Base-by-base conservation (phyloP, 805 yeast genomes). In the Hermanozyma aechmeae region DNA sequence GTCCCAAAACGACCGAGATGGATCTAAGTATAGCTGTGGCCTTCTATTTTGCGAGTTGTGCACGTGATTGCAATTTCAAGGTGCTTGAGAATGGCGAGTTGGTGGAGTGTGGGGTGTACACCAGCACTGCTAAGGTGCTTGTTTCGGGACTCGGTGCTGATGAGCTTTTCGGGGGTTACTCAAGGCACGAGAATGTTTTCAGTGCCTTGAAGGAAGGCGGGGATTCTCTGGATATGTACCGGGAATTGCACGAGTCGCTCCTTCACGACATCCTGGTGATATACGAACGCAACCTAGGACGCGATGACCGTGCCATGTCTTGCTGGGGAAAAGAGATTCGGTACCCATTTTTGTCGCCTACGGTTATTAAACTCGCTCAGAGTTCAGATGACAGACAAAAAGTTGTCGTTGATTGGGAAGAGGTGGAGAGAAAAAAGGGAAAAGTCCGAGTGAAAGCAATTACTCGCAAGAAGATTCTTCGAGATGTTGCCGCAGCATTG, bases 71-170 rank as follows among this genome's bases (percentile, higher is more conserved):
- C 20, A 17, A 17, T 10, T 7, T 10, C 20, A 17, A 7, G 9
- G 9, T 17, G 9, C 10, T 7, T 17, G 20, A 17, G 20, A 7
- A 7, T 7, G 20, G 20, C 20, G 20, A 17, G 9, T 17, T 17
- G 20, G 10, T 7, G 9, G 7, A 7, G 20, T 17, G 7, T n/a
- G n/a, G n/a, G n/a, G n/a, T n/a, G n/a, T 79, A 76, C 42, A 38
- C 46, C 2, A 70, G 86, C 13, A 49, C 54, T 6, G 70, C 85
- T 6, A 71, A 74, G 39, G 95, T 92, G 0, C 51, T 92, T 6
- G 60, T 92, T 20, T 83, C 95, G 30, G 99, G 99, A 0, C 62
- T 92, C 9, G 99, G 99, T 1, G 98, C 98, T 0, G 99, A 92
- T 56, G 99, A 92, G 53, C 56, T 92, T 13, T 87, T 82, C 61